Conservation (phyloP, 2,329 filamentous ascomycete genomes). For the Colletotrichum paranaense region DNA sequence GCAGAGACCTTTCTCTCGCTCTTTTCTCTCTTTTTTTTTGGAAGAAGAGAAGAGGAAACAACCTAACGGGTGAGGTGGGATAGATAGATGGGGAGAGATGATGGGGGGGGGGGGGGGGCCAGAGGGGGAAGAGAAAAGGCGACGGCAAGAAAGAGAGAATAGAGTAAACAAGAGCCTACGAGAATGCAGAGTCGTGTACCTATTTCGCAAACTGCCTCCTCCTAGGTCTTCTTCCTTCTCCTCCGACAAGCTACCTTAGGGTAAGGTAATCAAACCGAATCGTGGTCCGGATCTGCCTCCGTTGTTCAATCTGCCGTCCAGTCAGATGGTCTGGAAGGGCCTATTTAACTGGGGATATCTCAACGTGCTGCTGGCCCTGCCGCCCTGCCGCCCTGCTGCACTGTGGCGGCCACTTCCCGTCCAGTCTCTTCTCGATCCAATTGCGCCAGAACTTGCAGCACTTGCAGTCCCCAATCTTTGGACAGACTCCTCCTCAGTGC, state of each 20-base stretch:
- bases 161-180: neutral
- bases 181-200: neutral
- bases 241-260: neutral
- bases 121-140: neutral
- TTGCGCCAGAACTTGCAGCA: too few species aligned
- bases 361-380: neutral
- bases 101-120: neutral
- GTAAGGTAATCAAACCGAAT: neutral
- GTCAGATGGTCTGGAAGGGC: constrained; percentile 3
- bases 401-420: neutral
- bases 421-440: neutral
- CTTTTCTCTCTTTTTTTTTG: too few species aligned
- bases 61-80: neutral
- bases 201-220: neutral
- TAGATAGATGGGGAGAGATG: neutral
- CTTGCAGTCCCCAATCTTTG: neutral
- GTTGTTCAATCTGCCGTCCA: constrained; percentile 21
- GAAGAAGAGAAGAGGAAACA: neutral
- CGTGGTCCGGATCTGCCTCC: constrained; percentile 28
- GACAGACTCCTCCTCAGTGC: neutral
- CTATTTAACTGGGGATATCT: neutral
- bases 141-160: neutral
- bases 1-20: neutral
- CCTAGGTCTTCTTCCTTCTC: too few species aligned
- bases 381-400: neutral